A percentile compares a stretch with the other conserved stretches of the same genome.
phyloP scores from a whole-genome alignment of 495 filamentous ascomycete species.

The Polyplosphaeria fusca region DNA sequence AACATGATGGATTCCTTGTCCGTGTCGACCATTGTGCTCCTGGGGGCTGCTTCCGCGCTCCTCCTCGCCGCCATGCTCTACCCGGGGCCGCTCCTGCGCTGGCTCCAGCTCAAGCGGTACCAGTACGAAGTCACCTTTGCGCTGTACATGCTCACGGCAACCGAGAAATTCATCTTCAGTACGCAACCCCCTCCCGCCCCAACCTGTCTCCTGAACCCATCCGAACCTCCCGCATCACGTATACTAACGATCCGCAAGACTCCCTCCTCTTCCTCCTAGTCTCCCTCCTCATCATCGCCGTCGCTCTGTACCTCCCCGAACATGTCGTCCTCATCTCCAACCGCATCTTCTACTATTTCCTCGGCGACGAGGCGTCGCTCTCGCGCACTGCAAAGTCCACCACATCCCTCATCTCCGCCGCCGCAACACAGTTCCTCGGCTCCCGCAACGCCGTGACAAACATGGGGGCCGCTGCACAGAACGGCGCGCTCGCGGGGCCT shows the following conservation, averaged over 20 bases:
- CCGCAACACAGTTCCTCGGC: neutral
- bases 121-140: slow-evolving; percentile 84
- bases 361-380: slow-evolving; percentile 60
- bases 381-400: neutral
- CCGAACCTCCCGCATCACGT: neutral
- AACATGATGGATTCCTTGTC: slow-evolving; percentile 29
- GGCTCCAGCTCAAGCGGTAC: slow-evolving; percentile 75
- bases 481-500: neutral
- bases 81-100: slow-evolving; percentile 52
- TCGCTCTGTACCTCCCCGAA: slow-evolving; percentile 86
- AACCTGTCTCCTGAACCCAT: neutral
- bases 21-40: slow-evolving; percentile 29
- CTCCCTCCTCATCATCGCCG: slow-evolving; percentile 78
- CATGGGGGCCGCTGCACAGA: no score
- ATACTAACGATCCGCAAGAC: no score
- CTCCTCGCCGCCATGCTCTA: slow-evolving; percentile 42
- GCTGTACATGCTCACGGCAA: slow-evolving; percentile 81
- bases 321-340: slow-evolving; percentile 74
- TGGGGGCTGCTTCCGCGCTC: slow-evolving; percentile 29
- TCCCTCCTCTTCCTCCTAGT: slow-evolving; percentile 84
- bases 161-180: slow-evolving; percentile 85
- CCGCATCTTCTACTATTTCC: slow-evolving; percentile 92
- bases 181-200: slow-evolving; percentile 34
- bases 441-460: neutral
- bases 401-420: neutral